Percentiles rank a stretch among this genome's conserved stretches.
Conservation (phyloP, 2,329 filamentous ascomycete genomes). For the Akanthomyces dipterigenus region DNA sequence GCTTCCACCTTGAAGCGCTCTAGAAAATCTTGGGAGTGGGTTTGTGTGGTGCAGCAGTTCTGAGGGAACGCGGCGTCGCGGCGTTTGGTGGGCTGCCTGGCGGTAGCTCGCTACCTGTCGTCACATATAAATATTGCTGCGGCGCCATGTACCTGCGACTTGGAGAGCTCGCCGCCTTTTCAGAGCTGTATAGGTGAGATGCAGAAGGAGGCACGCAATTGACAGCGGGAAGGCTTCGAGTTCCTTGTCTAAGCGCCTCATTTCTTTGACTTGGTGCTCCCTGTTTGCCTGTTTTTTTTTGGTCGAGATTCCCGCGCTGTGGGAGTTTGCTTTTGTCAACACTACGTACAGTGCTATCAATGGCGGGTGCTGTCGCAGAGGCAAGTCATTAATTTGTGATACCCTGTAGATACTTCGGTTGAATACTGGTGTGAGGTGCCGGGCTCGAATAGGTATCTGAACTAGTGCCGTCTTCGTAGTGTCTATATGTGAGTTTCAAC, state of each 20-base stretch:
- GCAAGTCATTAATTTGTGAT: background rate
- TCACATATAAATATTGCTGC: background rate
- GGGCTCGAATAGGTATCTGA: too few species aligned
- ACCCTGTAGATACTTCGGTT: background rate
- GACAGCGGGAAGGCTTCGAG: background rate
- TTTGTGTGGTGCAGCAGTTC: constrained; percentile 1
- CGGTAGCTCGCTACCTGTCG: background rate
- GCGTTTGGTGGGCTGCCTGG: constrained; percentile 3
- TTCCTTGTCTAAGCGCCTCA: background rate
- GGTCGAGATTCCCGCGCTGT: background rate
- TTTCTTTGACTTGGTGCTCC: background rate
- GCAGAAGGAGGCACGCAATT: background rate
- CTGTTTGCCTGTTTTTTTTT: background rate
- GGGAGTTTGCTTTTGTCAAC: background rate
- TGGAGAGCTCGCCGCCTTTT: constrained; percentile 4
- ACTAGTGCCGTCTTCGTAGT: too few species aligned
- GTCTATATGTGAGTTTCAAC: too few species aligned
- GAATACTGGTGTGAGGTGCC: background rate
- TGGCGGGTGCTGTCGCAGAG: background rate
- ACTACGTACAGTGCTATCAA: background rate
- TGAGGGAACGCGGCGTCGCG: background rate
- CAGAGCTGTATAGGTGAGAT: background rate
- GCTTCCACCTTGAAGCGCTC: constrained; percentile 10
- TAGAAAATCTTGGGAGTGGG: constrained; percentile 12
- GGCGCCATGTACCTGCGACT: background rate